Evolutionary conservation across 2,329 filamentous ascomycete genomes (phyloP).

Genomic region (Thelonectria blattea): DNA sequence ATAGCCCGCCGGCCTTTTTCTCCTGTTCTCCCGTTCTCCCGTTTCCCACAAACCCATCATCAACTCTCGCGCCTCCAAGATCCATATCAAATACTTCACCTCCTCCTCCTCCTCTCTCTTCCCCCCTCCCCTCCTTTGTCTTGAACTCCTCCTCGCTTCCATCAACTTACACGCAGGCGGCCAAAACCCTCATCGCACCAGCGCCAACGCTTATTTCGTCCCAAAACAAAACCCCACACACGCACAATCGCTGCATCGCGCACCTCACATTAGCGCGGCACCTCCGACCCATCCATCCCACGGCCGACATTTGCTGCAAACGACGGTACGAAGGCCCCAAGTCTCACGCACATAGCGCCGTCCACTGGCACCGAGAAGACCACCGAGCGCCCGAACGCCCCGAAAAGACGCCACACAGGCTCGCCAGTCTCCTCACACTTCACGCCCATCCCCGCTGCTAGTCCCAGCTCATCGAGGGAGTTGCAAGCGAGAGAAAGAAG

Average conservation of each 20-base stretch:
- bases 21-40: too few relatives aligned
- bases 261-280: constrained; percentile 17
- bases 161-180: constrained; percentile 14
- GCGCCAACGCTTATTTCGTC: constrained; percentile 8
- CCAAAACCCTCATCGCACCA: constrained; percentile 18
- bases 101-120: too few relatives aligned
- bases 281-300: constrained; percentile 12
- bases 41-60: not conserved
- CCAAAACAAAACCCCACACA: constrained; percentile 15
- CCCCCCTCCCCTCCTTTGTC: not conserved
- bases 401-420: constrained; percentile 11
- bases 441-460: not conserved
- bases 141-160: not conserved
- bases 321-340: not conserved
- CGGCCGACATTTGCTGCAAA: constrained; percentile 14
- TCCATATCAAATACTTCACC: not conserved
- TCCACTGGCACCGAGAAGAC: constrained; percentile 17
- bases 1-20: too few relatives aligned
- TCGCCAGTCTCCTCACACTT: constrained; percentile 3
- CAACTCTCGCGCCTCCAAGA: constrained; percentile 13
- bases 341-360: not conserved
- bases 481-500: not conserved
- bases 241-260: constrained; percentile 3
- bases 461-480: not conserved
- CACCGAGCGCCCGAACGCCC: constrained; percentile 23